phyloP scores from a whole-genome alignment of 352 stramenopile genomes.

The Phytophthora parvispora region DNA sequence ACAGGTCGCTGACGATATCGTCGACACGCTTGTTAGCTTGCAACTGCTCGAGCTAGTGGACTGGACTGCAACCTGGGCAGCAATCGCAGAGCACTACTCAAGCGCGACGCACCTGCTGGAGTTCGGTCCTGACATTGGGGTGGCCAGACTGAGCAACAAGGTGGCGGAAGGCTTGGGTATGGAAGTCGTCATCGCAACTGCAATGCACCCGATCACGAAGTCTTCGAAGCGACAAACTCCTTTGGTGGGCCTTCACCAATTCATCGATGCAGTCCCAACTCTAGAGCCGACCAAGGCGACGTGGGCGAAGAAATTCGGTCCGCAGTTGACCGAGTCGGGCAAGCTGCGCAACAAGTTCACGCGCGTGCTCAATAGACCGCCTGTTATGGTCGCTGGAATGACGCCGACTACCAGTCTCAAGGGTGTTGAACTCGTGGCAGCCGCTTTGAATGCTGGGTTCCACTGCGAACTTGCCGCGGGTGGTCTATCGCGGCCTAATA shows the following conservation, averaged over 20 bases:
- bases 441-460: slow-evolving; percentile 85
- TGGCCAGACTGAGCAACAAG: slow-evolving; percentile 53
- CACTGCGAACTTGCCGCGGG: slow-evolving; percentile 83
- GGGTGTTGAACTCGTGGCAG: slow-evolving; percentile 86
- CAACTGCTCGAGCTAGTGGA: slow-evolving; percentile 73
- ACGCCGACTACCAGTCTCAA: slow-evolving; percentile 86
- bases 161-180: slow-evolving; percentile 67
- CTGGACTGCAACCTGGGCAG: slow-evolving; percentile 65
- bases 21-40: slow-evolving; percentile 66
- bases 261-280: slow-evolving; percentile 37
- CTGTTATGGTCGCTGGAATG: slow-evolving; percentile 89
- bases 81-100: slow-evolving; percentile 41
- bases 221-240: slow-evolving; percentile 36
- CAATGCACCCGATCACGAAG: slow-evolving; percentile 46
- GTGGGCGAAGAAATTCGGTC: slow-evolving; percentile 68
- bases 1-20: slow-evolving; percentile 55
- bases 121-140: slow-evolving; percentile 76
- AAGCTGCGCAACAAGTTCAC: slow-evolving; percentile 83
- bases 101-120: slow-evolving; percentile 80
- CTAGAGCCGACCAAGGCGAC: slow-evolving; percentile 22
- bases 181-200: slow-evolving; percentile 55
- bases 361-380: slow-evolving; percentile 74
- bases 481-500: slow-evolving; percentile 70
- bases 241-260: slow-evolving; percentile 49
- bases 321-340: slow-evolving; percentile 50